phyloP scores from a whole-genome alignment of 495 filamentous ascomycete species.

The Penicillium turbatum region DNA sequence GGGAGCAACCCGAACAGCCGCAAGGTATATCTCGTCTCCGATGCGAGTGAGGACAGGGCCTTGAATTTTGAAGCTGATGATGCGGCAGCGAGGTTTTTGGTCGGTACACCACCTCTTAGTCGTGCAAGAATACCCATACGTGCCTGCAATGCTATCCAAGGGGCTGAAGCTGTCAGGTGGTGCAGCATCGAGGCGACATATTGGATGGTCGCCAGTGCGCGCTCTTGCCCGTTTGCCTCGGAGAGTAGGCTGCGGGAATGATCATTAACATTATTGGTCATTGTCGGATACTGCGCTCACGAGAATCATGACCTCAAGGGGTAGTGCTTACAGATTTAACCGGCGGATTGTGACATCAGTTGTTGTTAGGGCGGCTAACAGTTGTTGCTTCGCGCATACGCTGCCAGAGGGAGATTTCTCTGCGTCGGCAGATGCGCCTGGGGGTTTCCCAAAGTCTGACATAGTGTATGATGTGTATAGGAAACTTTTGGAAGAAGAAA shows the following conservation, averaged over 20 bases:
- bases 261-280: slow-evolving; percentile 2
- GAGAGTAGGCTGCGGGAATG: slow-evolving; percentile 29
- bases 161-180: slow-evolving; percentile 37
- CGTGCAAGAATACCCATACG: slow-evolving; percentile 37
- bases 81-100: slow-evolving; percentile 16
- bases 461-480: slow-evolving; percentile 14
- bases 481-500: background rate
- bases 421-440: slow-evolving; percentile 7
- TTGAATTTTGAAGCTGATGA: slow-evolving; percentile 41
- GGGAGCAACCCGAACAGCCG: slow-evolving; percentile 75
- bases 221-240: slow-evolving; percentile 33
- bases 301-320: background rate
- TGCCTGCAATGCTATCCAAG: slow-evolving; percentile 35
- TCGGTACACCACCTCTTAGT: slow-evolving; percentile 20
- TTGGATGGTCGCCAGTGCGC: slow-evolving; percentile 34
- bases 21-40: slow-evolving; percentile 69
- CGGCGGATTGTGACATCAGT: slow-evolving; percentile 36
- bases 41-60: slow-evolving; percentile 52
- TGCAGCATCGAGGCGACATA: slow-evolving; percentile 41
- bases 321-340: slow-evolving; percentile 32
- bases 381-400: slow-evolving; percentile 20
- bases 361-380: slow-evolving; percentile 30
- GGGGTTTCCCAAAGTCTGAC: slow-evolving; percentile 14
- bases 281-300: too few relatives aligned
- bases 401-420: slow-evolving; percentile 29